Evolutionary conservation across 2,329 filamentous ascomycete genomes (phyloP), one percentile per base, ranked within the genome.

Genomic region (Pestalotiopsis sp.): DNA sequence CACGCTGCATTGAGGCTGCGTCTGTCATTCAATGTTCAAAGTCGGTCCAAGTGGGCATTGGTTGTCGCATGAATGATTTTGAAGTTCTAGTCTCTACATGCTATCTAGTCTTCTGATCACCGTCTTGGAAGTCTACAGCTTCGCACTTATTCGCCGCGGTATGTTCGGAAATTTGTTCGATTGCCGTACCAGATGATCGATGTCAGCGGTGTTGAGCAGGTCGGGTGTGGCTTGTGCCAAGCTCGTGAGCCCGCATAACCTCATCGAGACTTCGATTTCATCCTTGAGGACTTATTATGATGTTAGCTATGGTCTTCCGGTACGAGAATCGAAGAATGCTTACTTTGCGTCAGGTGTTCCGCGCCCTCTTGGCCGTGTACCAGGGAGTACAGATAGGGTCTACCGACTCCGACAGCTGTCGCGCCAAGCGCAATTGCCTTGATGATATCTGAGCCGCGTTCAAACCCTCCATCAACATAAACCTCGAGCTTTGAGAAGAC

Each of bases 311-410:
- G n/a, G n/a, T n/a, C n/a, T n/a, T n/a, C n/a, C n/a, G n/a, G n/a
- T n/a, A n/a, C n/a, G n/a, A n/a, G n/a, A n/a, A n/a, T n/a, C n/a
- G n/a, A n/a, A n/a, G n/a, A n/a, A n/a, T n/a, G n/a, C 85, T 79
- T 79, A 88, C 86, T 86, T 68, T 85, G 83, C 66, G 86, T 82
- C 68, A 86, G 77, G 75, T 86, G 83, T 71, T 86, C 84, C 20
- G 86, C 83, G 1, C 85, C 85, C 66, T 83, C 83, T 71, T 86
- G 83, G 4, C 86, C 85, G 68, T 87, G 87, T 3, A 83, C 83
- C 30, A 69, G 26, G 1, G 65, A 67, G n/a, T 69, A 88, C 6
- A 88, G 75, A 68, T 84, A 84, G 17, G 84, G 85, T 14, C 86
- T 76, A 0, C 85, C 86, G 64, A 88, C 81, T 0, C 85, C 84